These are phyloP conservation scores for Macadamia tetraphylla DNA, from an alignment of 164 flowering plant species.

Conservation along the genomic window DNA sequence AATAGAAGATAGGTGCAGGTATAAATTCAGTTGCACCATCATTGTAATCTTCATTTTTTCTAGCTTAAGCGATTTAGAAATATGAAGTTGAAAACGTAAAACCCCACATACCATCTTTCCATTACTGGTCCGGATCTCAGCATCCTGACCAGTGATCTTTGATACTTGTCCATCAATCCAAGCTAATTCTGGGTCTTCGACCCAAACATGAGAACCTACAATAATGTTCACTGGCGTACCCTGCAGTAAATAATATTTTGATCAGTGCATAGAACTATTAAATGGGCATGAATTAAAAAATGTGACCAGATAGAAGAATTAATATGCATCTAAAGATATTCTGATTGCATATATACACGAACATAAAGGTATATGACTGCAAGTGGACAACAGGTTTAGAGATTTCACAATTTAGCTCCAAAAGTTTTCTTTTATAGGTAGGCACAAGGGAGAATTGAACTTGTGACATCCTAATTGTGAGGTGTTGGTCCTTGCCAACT, in stretches of 20 bases:
- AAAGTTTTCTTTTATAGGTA: too few species aligned
- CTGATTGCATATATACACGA: neutral
- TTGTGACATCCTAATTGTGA: too few species aligned
- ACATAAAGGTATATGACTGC: neutral
- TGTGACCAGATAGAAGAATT: neutral
- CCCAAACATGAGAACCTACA: slow-evolving; percentile 65
- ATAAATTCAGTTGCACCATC: neutral
- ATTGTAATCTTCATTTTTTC: neutral
- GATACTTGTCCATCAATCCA: slow-evolving; percentile 60
- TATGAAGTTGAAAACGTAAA: neutral
- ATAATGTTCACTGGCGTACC: slow-evolving; percentile 29
- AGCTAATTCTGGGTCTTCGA: slow-evolving; percentile 49
- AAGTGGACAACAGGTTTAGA: neutral
- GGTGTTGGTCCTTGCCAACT: too few species aligned
- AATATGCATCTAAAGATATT: neutral
- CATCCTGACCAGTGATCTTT: slow-evolving; percentile 33
- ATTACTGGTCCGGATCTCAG: slow-evolving; percentile 35
- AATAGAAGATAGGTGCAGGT: too few species aligned
- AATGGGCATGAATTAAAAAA: neutral
- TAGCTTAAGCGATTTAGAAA: neutral
- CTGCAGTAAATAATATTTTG: slow-evolving; percentile 12
- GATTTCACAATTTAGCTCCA: too few species aligned
- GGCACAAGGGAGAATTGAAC: too few species aligned
- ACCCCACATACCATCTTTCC: slow-evolving; percentile 36
- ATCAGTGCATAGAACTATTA: neutral